These are phyloP conservation scores for Phytomonas sp. DNA, from an alignment of 208 protist species.

Conservation along the genomic window DNA sequence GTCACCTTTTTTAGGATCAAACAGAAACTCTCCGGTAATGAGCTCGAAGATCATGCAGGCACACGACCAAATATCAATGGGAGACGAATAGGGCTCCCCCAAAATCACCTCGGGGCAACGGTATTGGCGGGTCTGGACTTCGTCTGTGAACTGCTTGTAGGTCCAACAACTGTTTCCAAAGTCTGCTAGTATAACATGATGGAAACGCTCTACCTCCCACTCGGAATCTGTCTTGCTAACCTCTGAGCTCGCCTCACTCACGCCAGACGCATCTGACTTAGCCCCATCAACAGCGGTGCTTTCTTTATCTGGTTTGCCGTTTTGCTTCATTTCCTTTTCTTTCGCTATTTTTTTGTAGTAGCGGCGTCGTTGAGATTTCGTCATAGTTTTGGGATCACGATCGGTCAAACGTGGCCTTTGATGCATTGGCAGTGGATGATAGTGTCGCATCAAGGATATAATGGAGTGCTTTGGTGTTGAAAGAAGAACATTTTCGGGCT, in stretches of 20 bases:
- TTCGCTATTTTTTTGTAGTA: slow-evolving; percentile 88
- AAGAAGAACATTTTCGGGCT: slow-evolving; percentile 94
- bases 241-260: slow-evolving; percentile 21
- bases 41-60: slow-evolving; percentile 93
- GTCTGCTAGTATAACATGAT: slow-evolving; percentile 95
- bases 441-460: slow-evolving; percentile 81
- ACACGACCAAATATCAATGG: slow-evolving; percentile 90
- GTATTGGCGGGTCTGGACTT: slow-evolving; percentile 92
- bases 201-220: slow-evolving; percentile 77
- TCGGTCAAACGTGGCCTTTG: slow-evolving; percentile 68
- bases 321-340: slow-evolving; percentile 17
- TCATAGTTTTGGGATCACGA: slow-evolving; percentile 84
- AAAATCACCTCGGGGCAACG: slow-evolving; percentile 90
- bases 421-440: slow-evolving; percentile 61
- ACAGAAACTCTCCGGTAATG: slow-evolving; percentile 91
- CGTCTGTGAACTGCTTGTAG: slow-evolving; percentile 94
- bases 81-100: slow-evolving; percentile 70
- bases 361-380: slow-evolving; percentile 85
- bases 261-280: background rate
- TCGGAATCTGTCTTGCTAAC: slow-evolving; percentile 75
- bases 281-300: background rate
- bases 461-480: slow-evolving; percentile 77
- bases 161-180: slow-evolving; percentile 98
- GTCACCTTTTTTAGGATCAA: slow-evolving; percentile 90
- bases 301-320: background rate